Percentiles rank a stretch among this genome's conserved stretches.
These are phyloP conservation scores for Lanzia echinophila DNA, from an alignment of 2,329 filamentous ascomycete genomes.

Conservation along the genomic window DNA sequence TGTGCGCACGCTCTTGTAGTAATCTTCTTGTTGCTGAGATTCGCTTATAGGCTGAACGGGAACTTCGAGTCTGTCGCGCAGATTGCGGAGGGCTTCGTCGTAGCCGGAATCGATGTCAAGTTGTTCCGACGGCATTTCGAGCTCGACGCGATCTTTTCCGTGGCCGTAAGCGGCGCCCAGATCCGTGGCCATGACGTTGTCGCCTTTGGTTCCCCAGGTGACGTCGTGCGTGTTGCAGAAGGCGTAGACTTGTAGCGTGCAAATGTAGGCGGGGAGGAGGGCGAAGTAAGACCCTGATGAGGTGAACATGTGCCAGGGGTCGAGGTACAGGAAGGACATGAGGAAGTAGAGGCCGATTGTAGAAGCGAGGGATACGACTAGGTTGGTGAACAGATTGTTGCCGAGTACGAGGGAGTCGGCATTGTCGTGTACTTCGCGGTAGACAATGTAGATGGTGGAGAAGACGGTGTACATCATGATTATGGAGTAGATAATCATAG, in stretches of 20 bases:
- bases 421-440: slow-evolving; percentile 60
- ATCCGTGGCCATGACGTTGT: slow-evolving; percentile 91
- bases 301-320: slow-evolving; percentile 99
- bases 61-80: slow-evolving; percentile 87
- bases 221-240: slow-evolving; percentile 99
- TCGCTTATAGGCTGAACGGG: slow-evolving; percentile 56
- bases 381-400: slow-evolving; percentile 88
- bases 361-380: slow-evolving; percentile 82
- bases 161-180: slow-evolving; percentile 76
- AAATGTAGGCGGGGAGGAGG: slow-evolving; percentile 88
- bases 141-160: slow-evolving; percentile 65
- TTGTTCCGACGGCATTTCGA: slow-evolving; percentile 97
- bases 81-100: slow-evolving; percentile 91
- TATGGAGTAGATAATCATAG: slow-evolving; percentile 82
- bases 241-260: slow-evolving; percentile 94
- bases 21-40: slow-evolving; percentile 89
- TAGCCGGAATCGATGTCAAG: slow-evolving; percentile 97
- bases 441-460: slow-evolving; percentile 79
- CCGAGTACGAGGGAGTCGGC: slow-evolving; percentile 53
- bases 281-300: slow-evolving; percentile 87
- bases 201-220: slow-evolving; percentile 97
- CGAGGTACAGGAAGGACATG: slow-evolving; percentile 93
- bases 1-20: slow-evolving; percentile 93
- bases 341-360: slow-evolving; percentile 92
- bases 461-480: slow-evolving; percentile 98